A percentile compares a stretch with the other conserved stretches of the same genome.
phyloP scores from a whole-genome alignment of 768 basidiomycete species.

The Agaricus subrufescens region DNA sequence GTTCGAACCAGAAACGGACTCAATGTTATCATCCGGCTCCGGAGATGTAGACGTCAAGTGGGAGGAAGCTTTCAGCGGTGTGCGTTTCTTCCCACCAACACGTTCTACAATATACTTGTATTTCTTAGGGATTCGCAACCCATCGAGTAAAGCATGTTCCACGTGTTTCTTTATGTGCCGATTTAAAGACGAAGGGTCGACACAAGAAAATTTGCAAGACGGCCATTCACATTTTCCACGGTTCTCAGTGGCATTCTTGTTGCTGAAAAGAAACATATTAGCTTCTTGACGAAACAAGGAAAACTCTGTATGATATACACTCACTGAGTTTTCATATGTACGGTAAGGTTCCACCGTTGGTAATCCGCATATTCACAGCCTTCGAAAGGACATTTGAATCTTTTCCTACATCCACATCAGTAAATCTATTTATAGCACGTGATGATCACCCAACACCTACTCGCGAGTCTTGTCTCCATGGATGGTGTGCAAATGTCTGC shows the following conservation, averaged over 20 bases:
- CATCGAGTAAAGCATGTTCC: not conserved
- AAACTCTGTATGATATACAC: not conserved
- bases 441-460: not conserved
- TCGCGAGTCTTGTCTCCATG: not conserved
- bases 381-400: not conserved
- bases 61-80: too few relatives aligned
- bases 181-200: conserved; percentile 3
- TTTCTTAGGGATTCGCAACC: not conserved
- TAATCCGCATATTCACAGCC: not conserved
- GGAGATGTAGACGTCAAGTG: too few relatives aligned
- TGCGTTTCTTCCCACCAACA: too few relatives aligned
- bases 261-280: too few relatives aligned
- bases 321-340: not conserved
- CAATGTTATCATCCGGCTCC: too few relatives aligned
- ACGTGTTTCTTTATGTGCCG: not conserved
- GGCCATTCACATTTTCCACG: too few relatives aligned
- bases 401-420: not conserved
- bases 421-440: not conserved
- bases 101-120: not conserved
- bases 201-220: not conserved
- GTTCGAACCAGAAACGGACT: too few relatives aligned
- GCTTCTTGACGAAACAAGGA: too few relatives aligned
- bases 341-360: not conserved
- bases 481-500: not conserved
- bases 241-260: too few relatives aligned